phyloP scores from a whole-genome alignment of 371 early-diverging fungal genomes.

The Apophysomyces variabilis region DNA sequence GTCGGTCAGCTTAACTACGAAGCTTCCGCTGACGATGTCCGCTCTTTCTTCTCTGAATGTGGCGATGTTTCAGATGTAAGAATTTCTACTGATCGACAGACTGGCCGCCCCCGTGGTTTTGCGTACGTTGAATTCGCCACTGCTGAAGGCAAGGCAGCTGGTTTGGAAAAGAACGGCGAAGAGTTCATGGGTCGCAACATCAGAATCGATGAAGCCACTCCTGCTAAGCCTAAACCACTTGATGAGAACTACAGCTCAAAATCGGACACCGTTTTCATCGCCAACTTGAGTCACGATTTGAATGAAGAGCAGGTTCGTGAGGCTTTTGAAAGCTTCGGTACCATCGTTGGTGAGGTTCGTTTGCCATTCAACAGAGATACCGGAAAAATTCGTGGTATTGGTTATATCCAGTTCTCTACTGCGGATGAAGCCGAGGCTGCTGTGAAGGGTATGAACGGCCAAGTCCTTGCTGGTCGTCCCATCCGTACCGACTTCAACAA shows the following conservation, averaged over 20 bases:
- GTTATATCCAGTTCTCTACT: slow-evolving; percentile 70
- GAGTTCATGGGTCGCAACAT: slow-evolving; percentile 74
- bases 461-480: slow-evolving; percentile 70
- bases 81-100: slow-evolving; percentile 66
- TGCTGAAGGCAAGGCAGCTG: slow-evolving; percentile 62
- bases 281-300: slow-evolving; percentile 90
- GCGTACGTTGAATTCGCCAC: slow-evolving; percentile 72
- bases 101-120: slow-evolving; percentile 72
- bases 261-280: slow-evolving; percentile 85
- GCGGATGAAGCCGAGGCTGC: slow-evolving; percentile 71
- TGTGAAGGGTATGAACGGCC: slow-evolving; percentile 66
- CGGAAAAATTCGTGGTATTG: slow-evolving; percentile 75
- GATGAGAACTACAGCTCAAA: slow-evolving; percentile 50
- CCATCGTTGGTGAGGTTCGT: slow-evolving; percentile 72
- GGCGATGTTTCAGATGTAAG: slow-evolving; percentile 71
- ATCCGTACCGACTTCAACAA: slow-evolving; percentile 68
- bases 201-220: slow-evolving; percentile 56
- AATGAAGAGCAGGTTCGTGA: slow-evolving; percentile 89
- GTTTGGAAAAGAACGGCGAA: slow-evolving; percentile 65
- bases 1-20: slow-evolving; percentile 76
- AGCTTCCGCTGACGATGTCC: slow-evolving; percentile 65
- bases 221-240: slow-evolving; percentile 33
- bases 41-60: slow-evolving; percentile 59
- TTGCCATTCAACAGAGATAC: slow-evolving; percentile 71
- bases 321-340: slow-evolving; percentile 87